Base-by-base conservation (phyloP, 768 basidiomycete species). In the Boletus tylopilopsis region DNA sequence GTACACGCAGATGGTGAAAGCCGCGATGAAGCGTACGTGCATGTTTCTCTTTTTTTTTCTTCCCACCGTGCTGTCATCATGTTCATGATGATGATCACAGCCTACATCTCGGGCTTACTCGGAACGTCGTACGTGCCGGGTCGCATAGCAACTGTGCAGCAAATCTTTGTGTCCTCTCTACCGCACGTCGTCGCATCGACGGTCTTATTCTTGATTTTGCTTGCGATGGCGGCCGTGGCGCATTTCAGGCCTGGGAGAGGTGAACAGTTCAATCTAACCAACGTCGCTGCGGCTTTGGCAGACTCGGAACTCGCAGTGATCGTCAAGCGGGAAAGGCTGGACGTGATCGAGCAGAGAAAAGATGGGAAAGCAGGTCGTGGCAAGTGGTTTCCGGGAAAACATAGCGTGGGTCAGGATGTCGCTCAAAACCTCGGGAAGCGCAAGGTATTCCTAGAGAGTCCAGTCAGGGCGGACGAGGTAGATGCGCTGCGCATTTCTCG, bases 21-120 rank as follows among this genome's bases (percentile, higher is more conserved):
- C 56, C 1, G 48, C 56, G 13, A 57, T 57, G 54, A 57, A 57
- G 16, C 54, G 56, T 57, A 27, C 46, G 56, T n/a, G n/a, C n/a
- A n/a, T n/a, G n/a, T n/a, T n/a, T n/a, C n/a, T n/a, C n/a, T n/a
- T n/a, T n/a, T n/a, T n/a, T n/a, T n/a, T n/a, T n/a, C n/a, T n/a
- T n/a, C n/a, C n/a, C n/a, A n/a, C n/a, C n/a, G n/a, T n/a, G n/a
- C n/a, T n/a, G n/a, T n/a, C 13, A 21, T 42, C 30, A 32, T 34
- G 10, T 39, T 9, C 43, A 15, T 51, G 32, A 33, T 21, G 13
- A 34, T 29, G 16, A 32, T 49, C n/a, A 39, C 22, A 57, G 56
- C 50, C 2, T 55, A 57, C 22, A 29, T 57, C 33, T 46, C 54
- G 5, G 54, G 56, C 19, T 34, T 25, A 3, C 56, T 57, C 15